These are phyloP conservation scores for Chamaenerion angustifolium DNA, from an alignment of 345 rosid genomes.

Conservation along the genomic window DNA sequence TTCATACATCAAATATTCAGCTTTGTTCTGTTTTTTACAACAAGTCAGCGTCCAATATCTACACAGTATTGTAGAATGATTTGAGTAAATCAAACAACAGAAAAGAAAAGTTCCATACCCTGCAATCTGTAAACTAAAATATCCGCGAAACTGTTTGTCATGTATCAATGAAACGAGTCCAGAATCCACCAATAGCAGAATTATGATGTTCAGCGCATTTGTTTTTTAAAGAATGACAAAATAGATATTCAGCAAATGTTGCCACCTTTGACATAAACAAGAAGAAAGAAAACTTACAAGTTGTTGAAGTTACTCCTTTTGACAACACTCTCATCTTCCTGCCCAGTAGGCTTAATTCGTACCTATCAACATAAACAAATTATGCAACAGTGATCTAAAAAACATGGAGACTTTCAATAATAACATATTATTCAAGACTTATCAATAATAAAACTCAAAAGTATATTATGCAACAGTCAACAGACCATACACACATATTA, in stretches of 20 bases:
- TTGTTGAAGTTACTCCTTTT: slow-evolving; percentile 80
- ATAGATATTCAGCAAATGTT: no score
- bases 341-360: slow-evolving; percentile 65
- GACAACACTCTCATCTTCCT: slow-evolving; percentile 46
- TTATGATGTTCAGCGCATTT: no score
- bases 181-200: no score
- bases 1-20: no score
- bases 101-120: not conserved
- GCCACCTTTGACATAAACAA: not conserved
- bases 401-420: not conserved
- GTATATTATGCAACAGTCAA: not conserved
- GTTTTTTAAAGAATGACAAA: no score
- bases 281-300: slow-evolving; percentile 36
- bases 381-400: not conserved
- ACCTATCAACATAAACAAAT: slow-evolving; percentile 31
- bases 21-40: no score
- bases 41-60: slow-evolving; percentile 94
- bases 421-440: not conserved
- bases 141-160: no score
- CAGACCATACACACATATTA: not conserved
- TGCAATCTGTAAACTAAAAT: no score
- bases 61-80: slow-evolving; percentile 8
- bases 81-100: not conserved
- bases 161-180: no score
- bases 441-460: not conserved